phyloP scores from a whole-genome alignment of 192 early-diverging fungal genomes.

The Podila epicladia region DNA sequence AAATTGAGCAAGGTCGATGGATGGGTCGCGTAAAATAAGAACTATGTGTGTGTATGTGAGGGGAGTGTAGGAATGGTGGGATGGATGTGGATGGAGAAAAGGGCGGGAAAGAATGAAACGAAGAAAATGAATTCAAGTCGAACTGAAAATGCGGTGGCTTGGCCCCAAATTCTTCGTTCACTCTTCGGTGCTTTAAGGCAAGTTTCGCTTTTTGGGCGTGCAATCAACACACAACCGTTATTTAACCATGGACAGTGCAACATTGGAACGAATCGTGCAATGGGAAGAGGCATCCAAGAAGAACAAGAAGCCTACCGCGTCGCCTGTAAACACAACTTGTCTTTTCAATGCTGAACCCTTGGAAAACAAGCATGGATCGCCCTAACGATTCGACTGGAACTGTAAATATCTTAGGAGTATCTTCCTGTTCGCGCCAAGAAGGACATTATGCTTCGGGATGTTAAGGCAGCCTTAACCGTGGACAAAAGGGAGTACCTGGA shows the following conservation, averaged over 20 bases:
- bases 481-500: background rate
- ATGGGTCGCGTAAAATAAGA: no score
- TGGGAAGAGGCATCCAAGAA: conserved; percentile 25
- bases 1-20: no score
- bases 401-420: conserved; percentile 14
- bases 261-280: conserved; percentile 15
- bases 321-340: background rate
- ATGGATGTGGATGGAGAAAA: no score
- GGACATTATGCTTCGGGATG: conserved; percentile 28
- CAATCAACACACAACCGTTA: background rate
- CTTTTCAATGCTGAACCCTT: no score
- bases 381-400: background rate
- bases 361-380: no score
- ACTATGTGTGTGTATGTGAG: no score
- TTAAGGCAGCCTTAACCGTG: conserved; percentile 1
- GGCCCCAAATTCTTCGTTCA: no score
- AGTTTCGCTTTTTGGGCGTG: background rate
- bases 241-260: conserved; percentile 17
- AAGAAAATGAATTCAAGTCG: no score
- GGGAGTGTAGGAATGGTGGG: no score
- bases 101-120: no score
- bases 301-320: conserved; percentile 25
- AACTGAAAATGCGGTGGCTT: no score
- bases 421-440: conserved; percentile 17
- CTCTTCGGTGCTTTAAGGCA: no score